Conservation (phyloP, 2,329 filamentous ascomycete genomes). For the Botryotinia globosa region DNA sequence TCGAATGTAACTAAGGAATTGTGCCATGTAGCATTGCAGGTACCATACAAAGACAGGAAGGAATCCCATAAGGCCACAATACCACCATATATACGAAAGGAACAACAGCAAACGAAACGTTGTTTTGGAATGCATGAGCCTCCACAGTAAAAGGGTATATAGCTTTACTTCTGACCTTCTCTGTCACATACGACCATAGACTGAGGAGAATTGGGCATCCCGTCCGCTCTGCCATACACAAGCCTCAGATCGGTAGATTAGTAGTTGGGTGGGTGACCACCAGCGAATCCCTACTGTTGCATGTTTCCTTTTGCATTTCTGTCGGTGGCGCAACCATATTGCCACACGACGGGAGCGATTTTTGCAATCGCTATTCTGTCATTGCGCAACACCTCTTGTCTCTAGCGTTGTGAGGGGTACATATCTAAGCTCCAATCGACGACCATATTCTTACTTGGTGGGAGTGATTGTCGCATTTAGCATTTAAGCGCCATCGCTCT, state of each 20-base stretch:
- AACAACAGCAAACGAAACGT: background rate
- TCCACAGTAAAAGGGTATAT: fast-evolving
- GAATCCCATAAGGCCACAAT: background rate
- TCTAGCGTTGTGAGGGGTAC: background rate
- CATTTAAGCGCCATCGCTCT: background rate
- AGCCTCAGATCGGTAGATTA: slow-evolving; percentile 10
- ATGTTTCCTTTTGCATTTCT: background rate
- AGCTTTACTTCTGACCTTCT: fast-evolving
- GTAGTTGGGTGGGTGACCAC: slow-evolving; percentile 14
- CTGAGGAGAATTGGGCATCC: slow-evolving; percentile 6
- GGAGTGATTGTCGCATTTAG: background rate
- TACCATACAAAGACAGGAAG: background rate
- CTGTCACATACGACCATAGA: background rate
- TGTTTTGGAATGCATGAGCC: background rate
- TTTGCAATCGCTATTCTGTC: background rate
- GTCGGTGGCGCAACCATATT: background rate
- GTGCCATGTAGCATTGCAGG: background rate
- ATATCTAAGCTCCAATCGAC: background rate
- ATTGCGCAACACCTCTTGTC: too few relatives aligned
- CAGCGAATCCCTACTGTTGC: slow-evolving; percentile 10
- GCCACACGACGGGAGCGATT: background rate
- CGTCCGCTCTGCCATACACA: slow-evolving; percentile 11
- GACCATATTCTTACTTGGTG: background rate
- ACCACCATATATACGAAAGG: background rate
- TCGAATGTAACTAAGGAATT: background rate